phyloP scores from a whole-genome alignment of 768 basidiomycete genomes.

The Tricholoma terreum region DNA sequence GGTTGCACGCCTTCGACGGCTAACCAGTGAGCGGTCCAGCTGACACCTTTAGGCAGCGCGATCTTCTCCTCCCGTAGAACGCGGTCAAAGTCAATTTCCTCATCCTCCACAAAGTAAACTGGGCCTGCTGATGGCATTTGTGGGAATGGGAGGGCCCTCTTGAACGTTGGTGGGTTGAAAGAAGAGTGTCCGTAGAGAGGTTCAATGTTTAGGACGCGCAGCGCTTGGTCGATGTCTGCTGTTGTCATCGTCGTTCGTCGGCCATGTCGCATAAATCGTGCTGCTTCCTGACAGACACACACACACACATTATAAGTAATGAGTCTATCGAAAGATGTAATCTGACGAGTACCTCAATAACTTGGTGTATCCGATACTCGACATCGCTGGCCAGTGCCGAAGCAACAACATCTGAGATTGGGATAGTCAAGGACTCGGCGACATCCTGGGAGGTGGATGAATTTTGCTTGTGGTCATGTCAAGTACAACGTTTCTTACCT shows the following conservation, averaged over 20 bases:
- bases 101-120: conserved; percentile 93
- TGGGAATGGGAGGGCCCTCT: conserved; percentile 53
- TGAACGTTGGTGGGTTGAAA: conserved; percentile 60
- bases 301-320: background rate
- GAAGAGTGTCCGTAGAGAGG: conserved; percentile 87
- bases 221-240: conserved; percentile 69
- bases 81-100: conserved; percentile 95
- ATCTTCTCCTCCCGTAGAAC: conserved; percentile 86
- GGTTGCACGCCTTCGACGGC: conserved; percentile 98
- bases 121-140: conserved; percentile 54
- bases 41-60: conserved; percentile 72
- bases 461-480: background rate
- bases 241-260: conserved; percentile 87
- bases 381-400: conserved; percentile 81
- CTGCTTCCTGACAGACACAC: conserved; percentile 80
- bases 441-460: conserved; percentile 60
- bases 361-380: conserved; percentile 93
- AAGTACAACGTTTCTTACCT: conserved; percentile 35
- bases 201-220: conserved; percentile 94
- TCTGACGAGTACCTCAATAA: conserved; percentile 65
- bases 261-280: conserved; percentile 95
- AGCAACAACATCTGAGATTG: conserved; percentile 69
- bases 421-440: conserved; percentile 82
- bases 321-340: background rate
- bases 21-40: conserved; percentile 91